Conservation (phyloP, 345 rosid species). For the Populus ilicifolia region DNA sequence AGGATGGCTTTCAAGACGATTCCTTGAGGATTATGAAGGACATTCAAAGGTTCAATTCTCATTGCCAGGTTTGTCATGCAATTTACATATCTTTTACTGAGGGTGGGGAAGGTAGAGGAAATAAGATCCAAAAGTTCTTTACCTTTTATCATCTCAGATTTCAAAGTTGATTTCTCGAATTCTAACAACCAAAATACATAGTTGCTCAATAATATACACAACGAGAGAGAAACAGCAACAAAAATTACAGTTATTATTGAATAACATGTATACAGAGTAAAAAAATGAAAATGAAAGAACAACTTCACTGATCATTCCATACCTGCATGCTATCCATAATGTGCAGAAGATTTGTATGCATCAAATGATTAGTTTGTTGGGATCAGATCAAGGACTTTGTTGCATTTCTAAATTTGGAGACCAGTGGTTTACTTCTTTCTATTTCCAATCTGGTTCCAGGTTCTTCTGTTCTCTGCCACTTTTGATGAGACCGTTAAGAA, state of each 20-base stretch:
- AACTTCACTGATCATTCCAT: no score
- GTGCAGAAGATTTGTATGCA: no score
- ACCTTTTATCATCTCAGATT: neutral
- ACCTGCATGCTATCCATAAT: no score
- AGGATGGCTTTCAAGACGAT: conserved; percentile 95
- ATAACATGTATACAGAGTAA: no score
- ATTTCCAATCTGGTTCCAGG: conserved; percentile 35
- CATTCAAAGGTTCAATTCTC: conserved; percentile 46
- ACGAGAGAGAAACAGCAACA: no score
- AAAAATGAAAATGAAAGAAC: no score
- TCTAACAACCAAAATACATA: no score
- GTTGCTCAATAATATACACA: no score
- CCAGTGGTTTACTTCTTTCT: neutral
- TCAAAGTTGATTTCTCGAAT: no score
- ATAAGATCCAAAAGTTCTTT: neutral
- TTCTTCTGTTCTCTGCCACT: conserved; percentile 91
- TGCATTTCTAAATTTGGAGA: neutral
- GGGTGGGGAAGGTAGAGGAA: neutral
- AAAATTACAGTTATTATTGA: no score
- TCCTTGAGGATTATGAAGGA: conserved; percentile 86
- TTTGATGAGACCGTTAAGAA: conserved; percentile 76
- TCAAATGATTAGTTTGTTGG: no score
- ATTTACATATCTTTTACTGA: conserved; percentile 4
- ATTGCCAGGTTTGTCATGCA: conserved; percentile 62
- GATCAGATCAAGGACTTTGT: neutral